Evolutionary conservation across 179 eudicot genomes (phyloP).

Genomic region (Patellifolia procumbens): DNA sequence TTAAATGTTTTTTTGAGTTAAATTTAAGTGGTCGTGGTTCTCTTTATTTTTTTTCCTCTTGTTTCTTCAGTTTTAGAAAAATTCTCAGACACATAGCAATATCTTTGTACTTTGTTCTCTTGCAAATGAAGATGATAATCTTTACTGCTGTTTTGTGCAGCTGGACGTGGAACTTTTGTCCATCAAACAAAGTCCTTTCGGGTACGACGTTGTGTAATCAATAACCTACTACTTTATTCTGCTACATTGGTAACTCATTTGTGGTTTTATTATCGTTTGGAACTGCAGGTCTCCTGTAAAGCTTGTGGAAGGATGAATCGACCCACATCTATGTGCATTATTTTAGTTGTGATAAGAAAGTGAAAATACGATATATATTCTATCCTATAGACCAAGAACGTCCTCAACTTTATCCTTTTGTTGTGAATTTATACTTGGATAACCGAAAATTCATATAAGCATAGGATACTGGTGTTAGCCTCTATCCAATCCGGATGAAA

Average conservation of each 20-base stretch:
- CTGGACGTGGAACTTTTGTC: conserved; percentile 80
- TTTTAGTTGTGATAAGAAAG: neutral
- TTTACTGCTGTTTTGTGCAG: conserved; percentile 39
- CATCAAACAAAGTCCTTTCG: conserved; percentile 84
- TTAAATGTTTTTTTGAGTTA: too few species aligned
- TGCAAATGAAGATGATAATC: neutral
- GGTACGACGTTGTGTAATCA: conserved; percentile 45
- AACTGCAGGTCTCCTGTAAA: conserved; percentile 65
- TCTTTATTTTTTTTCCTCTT: neutral
- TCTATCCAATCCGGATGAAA: too few species aligned
- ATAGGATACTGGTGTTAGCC: too few species aligned
- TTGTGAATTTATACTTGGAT: neutral
- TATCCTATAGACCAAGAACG: neutral
- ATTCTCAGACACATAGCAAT: neutral
- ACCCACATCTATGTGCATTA: neutral
- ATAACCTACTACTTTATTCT: neutral
- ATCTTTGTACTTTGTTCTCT: neutral
- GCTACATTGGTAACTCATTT: conserved; percentile 19
- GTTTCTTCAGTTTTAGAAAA: too few species aligned
- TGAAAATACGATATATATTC: neutral
- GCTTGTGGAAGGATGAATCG: conserved; percentile 67
- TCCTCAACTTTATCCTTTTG: neutral
- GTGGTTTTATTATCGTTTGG: neutral
- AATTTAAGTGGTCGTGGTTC: too few species aligned
- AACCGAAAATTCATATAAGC: neutral